These are phyloP conservation scores for Boletus austroedulis DNA, from an alignment of 1,284 basidiomycete genomes.

Conservation along the genomic window DNA sequence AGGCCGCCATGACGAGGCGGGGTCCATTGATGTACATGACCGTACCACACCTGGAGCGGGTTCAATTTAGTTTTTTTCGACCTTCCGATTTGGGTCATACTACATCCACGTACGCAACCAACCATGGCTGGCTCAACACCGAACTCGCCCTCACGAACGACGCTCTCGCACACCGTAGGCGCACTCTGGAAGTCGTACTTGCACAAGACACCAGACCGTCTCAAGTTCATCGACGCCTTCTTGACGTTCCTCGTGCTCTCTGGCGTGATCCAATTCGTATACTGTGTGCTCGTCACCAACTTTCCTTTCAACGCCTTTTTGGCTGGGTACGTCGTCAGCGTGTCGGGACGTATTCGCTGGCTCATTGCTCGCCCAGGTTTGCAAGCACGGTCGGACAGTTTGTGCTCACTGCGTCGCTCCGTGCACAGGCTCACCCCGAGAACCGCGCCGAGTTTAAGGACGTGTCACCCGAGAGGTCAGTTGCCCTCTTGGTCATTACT, in stretches of 20 bases:
- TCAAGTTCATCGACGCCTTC: conserved; percentile 94
- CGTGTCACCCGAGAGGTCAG: conserved; percentile 91
- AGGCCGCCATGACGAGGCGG: conserved; percentile 22
- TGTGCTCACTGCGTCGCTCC: conserved; percentile 87
- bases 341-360: neutral
- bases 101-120: conserved; percentile 32
- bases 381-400: conserved; percentile 95
- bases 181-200: conserved; percentile 78
- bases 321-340: conserved; percentile 67
- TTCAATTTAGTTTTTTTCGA: conserved; percentile 14
- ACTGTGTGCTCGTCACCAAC: conserved; percentile 88
- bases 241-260: conserved; percentile 90
- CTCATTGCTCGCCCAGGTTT: conserved; percentile 59
- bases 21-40: conserved; percentile 30
- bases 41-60: neutral
- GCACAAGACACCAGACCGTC: conserved; percentile 72
- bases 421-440: conserved; percentile 88
- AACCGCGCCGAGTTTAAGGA: conserved; percentile 82
- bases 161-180: conserved; percentile 45
- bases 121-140: conserved; percentile 39
- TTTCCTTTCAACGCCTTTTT: conserved; percentile 98
- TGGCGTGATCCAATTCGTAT: conserved; percentile 87
- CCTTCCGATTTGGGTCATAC: conserved; percentile 18
- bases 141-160: conserved; percentile 24
- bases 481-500: neutral